Conservation (phyloP, 1,139 yeast species). For the Blastobotrys indianensis region DNA sequence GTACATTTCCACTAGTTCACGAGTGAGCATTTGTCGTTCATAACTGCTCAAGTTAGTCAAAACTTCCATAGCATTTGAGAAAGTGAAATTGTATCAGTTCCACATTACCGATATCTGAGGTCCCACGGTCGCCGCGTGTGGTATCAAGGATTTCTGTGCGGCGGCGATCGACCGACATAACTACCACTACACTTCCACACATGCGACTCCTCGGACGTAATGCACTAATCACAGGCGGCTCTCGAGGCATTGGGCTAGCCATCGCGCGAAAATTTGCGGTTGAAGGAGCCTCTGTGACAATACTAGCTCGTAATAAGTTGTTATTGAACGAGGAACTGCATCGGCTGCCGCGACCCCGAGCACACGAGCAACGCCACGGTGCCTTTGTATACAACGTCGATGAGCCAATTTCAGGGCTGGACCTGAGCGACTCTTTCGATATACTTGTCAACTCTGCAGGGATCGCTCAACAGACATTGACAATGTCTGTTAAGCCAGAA, state of each 20-base stretch:
- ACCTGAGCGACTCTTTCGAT: slow-evolving; percentile 27
- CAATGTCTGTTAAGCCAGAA: slow-evolving; percentile 41
- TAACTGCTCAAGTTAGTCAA: no score
- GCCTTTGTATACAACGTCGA: slow-evolving; percentile 48
- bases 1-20: no score
- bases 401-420: slow-evolving; percentile 4
- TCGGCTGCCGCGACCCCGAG: slow-evolving; percentile 33
- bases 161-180: background rate
- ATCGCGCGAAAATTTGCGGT: slow-evolving; percentile 54
- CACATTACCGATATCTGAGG: no score
- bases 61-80: no score
- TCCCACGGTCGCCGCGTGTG: no score
- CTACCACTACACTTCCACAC: background rate
- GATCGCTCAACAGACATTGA: slow-evolving; percentile 53
- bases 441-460: slow-evolving; percentile 82
- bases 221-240: slow-evolving; percentile 68
- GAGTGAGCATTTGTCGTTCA: no score
- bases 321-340: slow-evolving; percentile 36
- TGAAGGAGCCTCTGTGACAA: slow-evolving; percentile 56
- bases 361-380: slow-evolving; percentile 41
- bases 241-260: slow-evolving; percentile 73
- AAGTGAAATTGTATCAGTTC: no score
- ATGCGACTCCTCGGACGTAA: slow-evolving; percentile 18
- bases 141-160: no score
- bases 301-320: slow-evolving; percentile 51